These are phyloP conservation scores for Ceratocystis lukuohia DNA, from an alignment of 2,329 filamentous ascomycete species.

Conservation along the genomic window DNA sequence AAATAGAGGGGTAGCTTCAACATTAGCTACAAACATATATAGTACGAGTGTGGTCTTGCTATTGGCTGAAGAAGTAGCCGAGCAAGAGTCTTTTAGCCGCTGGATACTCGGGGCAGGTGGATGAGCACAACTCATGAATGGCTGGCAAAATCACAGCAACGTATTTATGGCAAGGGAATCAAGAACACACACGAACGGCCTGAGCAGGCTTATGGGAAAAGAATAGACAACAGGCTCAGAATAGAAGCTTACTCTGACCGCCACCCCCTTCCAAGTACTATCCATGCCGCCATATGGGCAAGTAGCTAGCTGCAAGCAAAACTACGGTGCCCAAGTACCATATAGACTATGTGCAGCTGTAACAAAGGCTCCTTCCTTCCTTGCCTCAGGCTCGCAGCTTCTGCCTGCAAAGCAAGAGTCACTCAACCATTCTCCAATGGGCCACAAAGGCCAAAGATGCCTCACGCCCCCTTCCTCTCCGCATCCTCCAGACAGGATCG, in stretches of 20 bases:
- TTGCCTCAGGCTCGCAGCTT: not conserved
- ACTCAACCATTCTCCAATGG: not conserved
- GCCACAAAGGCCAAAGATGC: not conserved
- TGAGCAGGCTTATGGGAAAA: not conserved
- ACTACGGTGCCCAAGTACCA: not conserved
- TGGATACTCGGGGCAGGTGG: not conserved
- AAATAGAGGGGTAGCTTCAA: slow-evolving; percentile 1
- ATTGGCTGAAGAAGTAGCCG: slow-evolving; percentile 3
- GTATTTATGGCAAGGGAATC: not conserved
- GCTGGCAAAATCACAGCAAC: not conserved
- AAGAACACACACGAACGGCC: not conserved
- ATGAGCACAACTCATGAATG: not conserved
- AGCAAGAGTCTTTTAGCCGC: not conserved
- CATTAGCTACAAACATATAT: not conserved
- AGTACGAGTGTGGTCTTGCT: not conserved
- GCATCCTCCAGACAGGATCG: not conserved
- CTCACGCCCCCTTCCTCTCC: not conserved
- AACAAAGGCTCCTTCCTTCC: not conserved
- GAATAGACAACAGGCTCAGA: not conserved
- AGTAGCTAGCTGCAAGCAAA: not conserved
- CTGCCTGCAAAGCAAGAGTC: not conserved
- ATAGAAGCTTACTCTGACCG: not conserved
- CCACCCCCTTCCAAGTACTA: not conserved
- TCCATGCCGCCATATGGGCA: not conserved
- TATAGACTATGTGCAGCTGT: not conserved